Conservation (phyloP, 208 protist genomes). For the Leishmania turanica region DNA sequence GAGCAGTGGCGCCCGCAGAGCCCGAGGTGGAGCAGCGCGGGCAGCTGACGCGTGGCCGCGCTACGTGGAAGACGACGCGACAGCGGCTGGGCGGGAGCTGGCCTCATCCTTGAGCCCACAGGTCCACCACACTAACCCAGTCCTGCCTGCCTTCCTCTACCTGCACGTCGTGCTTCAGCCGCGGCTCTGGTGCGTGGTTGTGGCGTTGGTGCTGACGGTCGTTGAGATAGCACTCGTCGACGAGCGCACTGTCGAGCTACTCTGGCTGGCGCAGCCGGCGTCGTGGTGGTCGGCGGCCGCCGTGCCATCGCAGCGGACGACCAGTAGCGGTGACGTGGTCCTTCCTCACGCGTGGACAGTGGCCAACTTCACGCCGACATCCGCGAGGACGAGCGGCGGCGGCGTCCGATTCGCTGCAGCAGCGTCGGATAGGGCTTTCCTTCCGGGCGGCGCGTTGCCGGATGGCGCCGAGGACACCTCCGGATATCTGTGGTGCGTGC, state of each 20-base stretch:
- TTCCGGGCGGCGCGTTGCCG: neutral
- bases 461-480: neutral
- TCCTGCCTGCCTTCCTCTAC: conserved; percentile 6
- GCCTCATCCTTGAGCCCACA: neutral
- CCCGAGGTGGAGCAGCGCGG: conserved; percentile 2
- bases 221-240: conserved; percentile 51
- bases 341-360: conserved; percentile 27
- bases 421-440: neutral
- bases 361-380: neutral
- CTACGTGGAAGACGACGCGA: neutral
- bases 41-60: neutral
- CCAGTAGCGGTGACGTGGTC: neutral
- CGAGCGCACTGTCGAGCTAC: conserved; percentile 28
- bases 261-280: conserved; percentile 28
- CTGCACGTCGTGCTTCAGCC: conserved; percentile 38
- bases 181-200: conserved; percentile 41
- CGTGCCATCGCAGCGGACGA: neutral
- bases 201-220: conserved; percentile 43
- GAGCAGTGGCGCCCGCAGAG: neutral
- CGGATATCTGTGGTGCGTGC: conserved; percentile 1
- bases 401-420: neutral
- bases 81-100: neutral
- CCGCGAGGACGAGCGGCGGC: neutral
- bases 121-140: neutral
- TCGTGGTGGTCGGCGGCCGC: conserved; percentile 22